Percentiles rank a stretch among this genome's conserved stretches.
Conservation (phyloP, 169 alveolate species). For the Hepatocystis sp. region DNA sequence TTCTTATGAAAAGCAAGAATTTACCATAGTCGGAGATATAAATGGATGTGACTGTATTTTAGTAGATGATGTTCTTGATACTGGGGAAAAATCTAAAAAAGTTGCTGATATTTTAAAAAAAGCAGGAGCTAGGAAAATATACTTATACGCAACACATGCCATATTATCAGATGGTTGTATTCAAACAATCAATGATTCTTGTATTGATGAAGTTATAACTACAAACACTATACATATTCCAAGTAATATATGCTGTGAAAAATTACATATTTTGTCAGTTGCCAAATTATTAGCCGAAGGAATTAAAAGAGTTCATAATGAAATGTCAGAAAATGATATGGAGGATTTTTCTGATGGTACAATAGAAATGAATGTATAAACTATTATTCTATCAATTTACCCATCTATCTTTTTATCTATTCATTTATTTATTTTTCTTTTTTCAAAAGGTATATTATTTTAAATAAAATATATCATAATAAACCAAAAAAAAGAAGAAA, state of each 20-base stretch:
- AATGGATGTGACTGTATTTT: slow-evolving; percentile 90
- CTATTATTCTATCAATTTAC: too few species aligned
- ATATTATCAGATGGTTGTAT: slow-evolving; percentile 86
- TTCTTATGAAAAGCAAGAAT: slow-evolving; percentile 81
- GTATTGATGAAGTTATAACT: slow-evolving; percentile 85
- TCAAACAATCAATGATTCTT: slow-evolving; percentile 80
- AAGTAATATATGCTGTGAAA: slow-evolving; percentile 78
- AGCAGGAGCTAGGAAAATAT: slow-evolving; percentile 91
- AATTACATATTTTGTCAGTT: slow-evolving; percentile 80
- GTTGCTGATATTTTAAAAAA: slow-evolving; percentile 87
- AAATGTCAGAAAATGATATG: slow-evolving; percentile 77
- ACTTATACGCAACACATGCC: slow-evolving; percentile 93
- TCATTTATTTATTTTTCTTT: slow-evolving; percentile 86
- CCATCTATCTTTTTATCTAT: too few species aligned
- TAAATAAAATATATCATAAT: not conserved
- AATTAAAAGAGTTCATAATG: slow-evolving; percentile 82
- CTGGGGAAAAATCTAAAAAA: slow-evolving; percentile 92
- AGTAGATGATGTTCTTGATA: slow-evolving; percentile 94
- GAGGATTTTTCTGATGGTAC: slow-evolving; percentile 88
- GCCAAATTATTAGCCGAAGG: slow-evolving; percentile 87
- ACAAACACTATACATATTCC: slow-evolving; percentile 83
- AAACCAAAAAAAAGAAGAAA: too few species aligned
- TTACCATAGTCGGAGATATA: slow-evolving; percentile 90
- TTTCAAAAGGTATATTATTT: slow-evolving; percentile 80
- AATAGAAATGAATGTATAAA: slow-evolving; percentile 86